Conservation (phyloP, 371 early-diverging fungal genomes). For the Rhizopus sp. region DNA sequence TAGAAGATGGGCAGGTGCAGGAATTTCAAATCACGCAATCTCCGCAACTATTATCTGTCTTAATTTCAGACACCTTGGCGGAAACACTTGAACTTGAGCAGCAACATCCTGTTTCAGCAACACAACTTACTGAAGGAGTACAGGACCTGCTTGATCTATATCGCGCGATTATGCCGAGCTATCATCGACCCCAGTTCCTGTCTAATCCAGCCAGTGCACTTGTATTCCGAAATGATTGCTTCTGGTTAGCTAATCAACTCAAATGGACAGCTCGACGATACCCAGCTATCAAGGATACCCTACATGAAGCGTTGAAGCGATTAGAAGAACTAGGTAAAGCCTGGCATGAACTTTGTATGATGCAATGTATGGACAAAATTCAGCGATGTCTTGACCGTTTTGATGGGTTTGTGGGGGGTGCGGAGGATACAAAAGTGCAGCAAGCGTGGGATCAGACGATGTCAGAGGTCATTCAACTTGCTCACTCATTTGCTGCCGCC, state of each 20-base stretch:
- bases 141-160: slow-evolving; percentile 53
- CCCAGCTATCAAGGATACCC: slow-evolving; percentile 1
- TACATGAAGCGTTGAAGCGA: slow-evolving; percentile 14
- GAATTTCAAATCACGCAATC: slow-evolving; percentile 45
- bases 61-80: slow-evolving; percentile 33
- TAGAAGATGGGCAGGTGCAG: slow-evolving; percentile 14
- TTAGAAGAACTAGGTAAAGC: slow-evolving; percentile 27
- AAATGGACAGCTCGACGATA: not conserved
- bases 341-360: slow-evolving; percentile 39
- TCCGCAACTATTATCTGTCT: slow-evolving; percentile 32
- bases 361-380: slow-evolving; percentile 30
- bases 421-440: slow-evolving; percentile 42
- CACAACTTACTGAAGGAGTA: slow-evolving; percentile 32
- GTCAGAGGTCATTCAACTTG: slow-evolving; percentile 50
- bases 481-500: slow-evolving; percentile 47
- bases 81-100: slow-evolving; percentile 36
- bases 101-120: slow-evolving; percentile 38
- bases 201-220: slow-evolving; percentile 58
- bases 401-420: slow-evolving; percentile 55
- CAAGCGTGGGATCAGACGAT: slow-evolving; percentile 52
- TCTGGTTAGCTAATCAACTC: slow-evolving; percentile 57
- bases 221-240: slow-evolving; percentile 74
- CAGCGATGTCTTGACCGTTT: slow-evolving; percentile 29
- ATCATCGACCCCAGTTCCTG: slow-evolving; percentile 38
- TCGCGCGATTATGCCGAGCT: slow-evolving; percentile 55